Percentiles rank a stretch among this genome's conserved stretches.
phyloP scores from a whole-genome alignment of 768 basidiomycete genomes.

The Suillus brevipes region DNA sequence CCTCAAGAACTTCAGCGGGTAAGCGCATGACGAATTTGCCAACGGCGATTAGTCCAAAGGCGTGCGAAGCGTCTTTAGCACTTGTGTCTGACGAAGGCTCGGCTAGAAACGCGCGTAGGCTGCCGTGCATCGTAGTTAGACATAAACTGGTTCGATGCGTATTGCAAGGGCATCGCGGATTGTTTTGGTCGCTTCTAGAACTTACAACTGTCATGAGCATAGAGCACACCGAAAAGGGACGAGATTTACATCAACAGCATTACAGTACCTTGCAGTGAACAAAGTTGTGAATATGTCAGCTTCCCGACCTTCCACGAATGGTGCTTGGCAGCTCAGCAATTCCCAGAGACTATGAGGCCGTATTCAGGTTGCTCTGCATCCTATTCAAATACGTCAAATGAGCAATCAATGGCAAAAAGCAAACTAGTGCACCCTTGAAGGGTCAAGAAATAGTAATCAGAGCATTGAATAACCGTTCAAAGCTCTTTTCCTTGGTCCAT shows the following conservation, averaged over 20 bases:
- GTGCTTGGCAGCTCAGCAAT: slow-evolving; percentile 71
- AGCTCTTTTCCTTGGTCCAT: slow-evolving; percentile 73
- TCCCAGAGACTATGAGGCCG: slow-evolving; percentile 85
- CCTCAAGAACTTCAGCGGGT: slow-evolving; percentile 82
- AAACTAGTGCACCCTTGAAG: slow-evolving; percentile 52
- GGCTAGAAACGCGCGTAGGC: slow-evolving; percentile 61
- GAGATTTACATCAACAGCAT: slow-evolving; percentile 61
- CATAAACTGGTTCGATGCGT: slow-evolving; percentile 81
- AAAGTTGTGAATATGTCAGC: slow-evolving; percentile 71
- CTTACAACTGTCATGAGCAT: slow-evolving; percentile 41
- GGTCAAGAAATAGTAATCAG: slow-evolving; percentile 64
- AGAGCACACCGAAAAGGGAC: background rate
- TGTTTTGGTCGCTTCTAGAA: slow-evolving; percentile 79
- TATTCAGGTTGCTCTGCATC: slow-evolving; percentile 68
- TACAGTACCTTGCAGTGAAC: slow-evolving; percentile 71
- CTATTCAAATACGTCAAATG: slow-evolving; percentile 37
- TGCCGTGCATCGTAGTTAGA: slow-evolving; percentile 78
- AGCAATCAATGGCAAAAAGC: slow-evolving; percentile 1
- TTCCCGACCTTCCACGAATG: slow-evolving; percentile 78
- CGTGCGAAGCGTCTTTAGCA: slow-evolving; percentile 65
- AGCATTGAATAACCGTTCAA: slow-evolving; percentile 68
- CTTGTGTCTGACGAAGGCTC: slow-evolving; percentile 52
- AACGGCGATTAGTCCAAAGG: slow-evolving; percentile 81
- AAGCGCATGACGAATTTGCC: slow-evolving; percentile 82
- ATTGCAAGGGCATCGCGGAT: slow-evolving; percentile 74